Evolutionary conservation across 73 alveolate genomes (phyloP).

Genomic region (Effrenium voratum): DNA sequence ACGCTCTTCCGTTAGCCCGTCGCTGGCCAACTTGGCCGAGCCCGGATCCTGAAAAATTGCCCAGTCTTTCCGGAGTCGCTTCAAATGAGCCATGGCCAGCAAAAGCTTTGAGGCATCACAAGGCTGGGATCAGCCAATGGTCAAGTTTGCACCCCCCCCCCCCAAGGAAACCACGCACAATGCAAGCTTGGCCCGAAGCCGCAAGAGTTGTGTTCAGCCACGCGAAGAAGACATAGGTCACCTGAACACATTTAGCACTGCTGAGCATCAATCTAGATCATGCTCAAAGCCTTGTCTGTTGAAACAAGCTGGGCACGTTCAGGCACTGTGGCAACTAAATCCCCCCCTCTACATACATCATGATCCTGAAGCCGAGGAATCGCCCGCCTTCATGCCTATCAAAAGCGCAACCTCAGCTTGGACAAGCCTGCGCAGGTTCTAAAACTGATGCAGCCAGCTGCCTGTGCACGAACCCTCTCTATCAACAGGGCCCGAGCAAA

Average conservation of each 20-base stretch:
- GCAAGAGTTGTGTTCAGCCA: constrained; percentile 59
- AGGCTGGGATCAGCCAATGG: too few species aligned
- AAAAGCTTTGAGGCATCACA: too few species aligned
- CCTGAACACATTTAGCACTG: background rate
- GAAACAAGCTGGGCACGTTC: background rate
- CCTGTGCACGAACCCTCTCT: too few species aligned
- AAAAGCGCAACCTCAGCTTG: constrained; percentile 19
- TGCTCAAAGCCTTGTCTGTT: background rate
- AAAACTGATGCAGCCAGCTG: too few species aligned
- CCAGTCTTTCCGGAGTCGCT: too few species aligned
- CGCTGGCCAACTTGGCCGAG: too few species aligned
- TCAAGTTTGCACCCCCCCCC: too few species aligned
- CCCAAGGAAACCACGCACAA: background rate
- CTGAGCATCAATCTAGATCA: background rate
- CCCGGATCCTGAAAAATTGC: too few species aligned
- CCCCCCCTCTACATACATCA: background rate
- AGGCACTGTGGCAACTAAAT: background rate
- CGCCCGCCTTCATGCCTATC: constrained; percentile 65
- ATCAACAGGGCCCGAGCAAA: constrained; percentile 45
- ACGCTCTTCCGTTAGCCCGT: too few species aligned
- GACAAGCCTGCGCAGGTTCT: background rate
- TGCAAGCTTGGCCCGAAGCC: background rate
- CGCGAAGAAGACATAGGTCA: constrained; percentile 75
- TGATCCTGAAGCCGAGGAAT: too few species aligned
- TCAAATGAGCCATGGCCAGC: too few species aligned